A percentile compares a stretch with the other conserved stretches of the same genome.
Conservation (phyloP, 768 basidiomycete genomes). For the Boletellus sp. region DNA sequence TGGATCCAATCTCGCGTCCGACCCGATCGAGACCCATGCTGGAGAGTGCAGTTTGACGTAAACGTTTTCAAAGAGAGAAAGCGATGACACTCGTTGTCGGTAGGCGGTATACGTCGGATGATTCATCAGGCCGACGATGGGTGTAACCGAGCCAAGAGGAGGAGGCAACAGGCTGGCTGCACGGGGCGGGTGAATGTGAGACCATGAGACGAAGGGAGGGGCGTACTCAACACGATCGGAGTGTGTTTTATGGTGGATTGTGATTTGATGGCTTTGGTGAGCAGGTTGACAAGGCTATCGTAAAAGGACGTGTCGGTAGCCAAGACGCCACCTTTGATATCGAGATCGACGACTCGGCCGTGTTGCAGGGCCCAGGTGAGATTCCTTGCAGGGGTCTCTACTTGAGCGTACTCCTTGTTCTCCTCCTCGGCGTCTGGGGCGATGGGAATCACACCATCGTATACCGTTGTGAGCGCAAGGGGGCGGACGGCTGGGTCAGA, state of each 20-base stretch:
- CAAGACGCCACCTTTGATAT: slow-evolving; percentile 54
- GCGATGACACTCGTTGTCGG: slow-evolving; percentile 64
- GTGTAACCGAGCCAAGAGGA: slow-evolving; percentile 63
- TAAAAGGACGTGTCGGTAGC: slow-evolving; percentile 45
- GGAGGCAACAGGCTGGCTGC: slow-evolving; percentile 80
- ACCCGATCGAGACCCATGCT: slow-evolving; percentile 57
- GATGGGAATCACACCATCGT: slow-evolving; percentile 44
- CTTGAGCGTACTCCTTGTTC: slow-evolving; percentile 15
- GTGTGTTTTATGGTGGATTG: slow-evolving; percentile 34
- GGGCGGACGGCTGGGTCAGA: slow-evolving; percentile 8
- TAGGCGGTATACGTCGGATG: slow-evolving; percentile 72
- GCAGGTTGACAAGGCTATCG: slow-evolving; percentile 69
- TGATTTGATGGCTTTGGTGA: slow-evolving; percentile 54
- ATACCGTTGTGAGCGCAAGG: slow-evolving; percentile 51
- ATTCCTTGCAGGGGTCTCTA: slow-evolving; percentile 46
- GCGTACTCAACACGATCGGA: slow-evolving; percentile 64
- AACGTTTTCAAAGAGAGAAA: slow-evolving; percentile 72
- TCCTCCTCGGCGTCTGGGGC: slow-evolving; percentile 20
- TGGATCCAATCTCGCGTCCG: slow-evolving; percentile 25
- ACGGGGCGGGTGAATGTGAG: slow-evolving; percentile 3
- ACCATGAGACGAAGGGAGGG: background rate
- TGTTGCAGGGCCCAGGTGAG: slow-evolving; percentile 64
- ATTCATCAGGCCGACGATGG: slow-evolving; percentile 76
- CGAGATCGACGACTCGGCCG: slow-evolving; percentile 66
- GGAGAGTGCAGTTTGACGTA: slow-evolving; percentile 77